Evolutionary conservation across 2,329 filamentous ascomycete species (phyloP).

Genomic region (Dothideomycetes sp.): DNA sequence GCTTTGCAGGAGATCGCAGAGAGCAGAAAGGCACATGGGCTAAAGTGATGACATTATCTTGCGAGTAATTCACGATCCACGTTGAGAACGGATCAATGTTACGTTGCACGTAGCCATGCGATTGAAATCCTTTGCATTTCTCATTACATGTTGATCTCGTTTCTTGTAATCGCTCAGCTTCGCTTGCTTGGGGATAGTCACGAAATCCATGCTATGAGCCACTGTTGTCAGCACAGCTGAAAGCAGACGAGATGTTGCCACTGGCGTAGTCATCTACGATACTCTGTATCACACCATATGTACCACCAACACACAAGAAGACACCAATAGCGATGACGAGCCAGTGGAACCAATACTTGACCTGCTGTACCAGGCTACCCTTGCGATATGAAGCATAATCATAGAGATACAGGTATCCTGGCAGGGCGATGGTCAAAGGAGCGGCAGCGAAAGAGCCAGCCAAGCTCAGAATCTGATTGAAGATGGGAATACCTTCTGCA

Average conservation of each 20-base stretch:
- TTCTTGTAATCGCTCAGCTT: slow-evolving; percentile 38
- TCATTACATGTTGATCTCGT: too few relatives aligned
- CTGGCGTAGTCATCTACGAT: slow-evolving; percentile 45
- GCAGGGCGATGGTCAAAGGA: slow-evolving; percentile 40
- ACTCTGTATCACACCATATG: slow-evolving; percentile 41
- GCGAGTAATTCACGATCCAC: too few relatives aligned
- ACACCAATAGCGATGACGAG: slow-evolving; percentile 36
- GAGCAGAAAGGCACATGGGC: too few relatives aligned
- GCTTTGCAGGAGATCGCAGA: too few relatives aligned
- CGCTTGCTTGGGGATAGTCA: slow-evolving; percentile 38
- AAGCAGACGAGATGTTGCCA: slow-evolving; percentile 29
- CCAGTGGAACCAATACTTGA: slow-evolving; percentile 33
- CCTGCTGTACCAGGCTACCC: slow-evolving; percentile 28
- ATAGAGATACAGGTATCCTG: slow-evolving; percentile 44
- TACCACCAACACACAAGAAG: slow-evolving; percentile 41
- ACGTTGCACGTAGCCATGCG: too few relatives aligned
- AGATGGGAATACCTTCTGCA: slow-evolving; percentile 47
- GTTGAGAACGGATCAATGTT: too few relatives aligned
- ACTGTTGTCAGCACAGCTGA: not conserved
- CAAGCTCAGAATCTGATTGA: slow-evolving; percentile 43
- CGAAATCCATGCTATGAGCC: not conserved
- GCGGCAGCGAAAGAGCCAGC: slow-evolving; percentile 44
- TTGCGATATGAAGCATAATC: slow-evolving; percentile 36
- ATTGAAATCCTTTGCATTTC: too few relatives aligned
- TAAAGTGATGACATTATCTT: too few relatives aligned